Percentiles rank a stretch among this genome's conserved stretches.
phyloP scores from a whole-genome alignment of 108 stramenopile species.

The Nitzschia putrida region DNA sequence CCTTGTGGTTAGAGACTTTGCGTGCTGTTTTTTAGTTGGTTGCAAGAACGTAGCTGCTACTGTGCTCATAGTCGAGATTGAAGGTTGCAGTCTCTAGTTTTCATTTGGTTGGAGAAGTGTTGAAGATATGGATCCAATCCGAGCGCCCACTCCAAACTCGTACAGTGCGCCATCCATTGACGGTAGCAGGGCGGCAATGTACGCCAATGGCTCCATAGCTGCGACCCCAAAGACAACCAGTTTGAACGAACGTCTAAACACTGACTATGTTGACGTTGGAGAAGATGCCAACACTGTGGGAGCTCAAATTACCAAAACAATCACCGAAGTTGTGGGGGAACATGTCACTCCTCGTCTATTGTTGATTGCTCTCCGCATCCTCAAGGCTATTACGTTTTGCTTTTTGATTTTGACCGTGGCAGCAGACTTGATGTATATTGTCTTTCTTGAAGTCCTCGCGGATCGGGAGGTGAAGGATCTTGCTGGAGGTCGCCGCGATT shows the following conservation, averaged over 20 bases:
- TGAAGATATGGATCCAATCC: neutral
- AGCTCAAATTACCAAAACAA: constrained; percentile 32
- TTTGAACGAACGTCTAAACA: constrained; percentile 43
- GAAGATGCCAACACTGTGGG: constrained; percentile 25
- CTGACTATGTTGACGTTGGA: constrained; percentile 36
- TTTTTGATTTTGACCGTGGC: constrained; percentile 61
- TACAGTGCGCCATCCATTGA: neutral
- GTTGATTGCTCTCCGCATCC: constrained; percentile 60
- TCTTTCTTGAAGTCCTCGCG: constrained; percentile 59
- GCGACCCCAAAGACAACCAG: constrained; percentile 24
- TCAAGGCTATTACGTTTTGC: constrained; percentile 68
- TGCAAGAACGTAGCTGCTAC: no score
- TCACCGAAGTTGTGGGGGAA: constrained; percentile 35
- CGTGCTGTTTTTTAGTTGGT: no score
- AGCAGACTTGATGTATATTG: constrained; percentile 68
- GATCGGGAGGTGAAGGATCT: constrained; percentile 37
- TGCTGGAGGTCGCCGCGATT: constrained; percentile 64
- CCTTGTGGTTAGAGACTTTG: no score
- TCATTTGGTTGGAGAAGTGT: no score
- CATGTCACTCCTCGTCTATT: constrained; percentile 65
- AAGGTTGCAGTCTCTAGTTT: no score
- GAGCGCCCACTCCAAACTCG: constrained; percentile 11
- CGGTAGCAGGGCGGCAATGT: neutral
- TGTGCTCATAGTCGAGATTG: no score
- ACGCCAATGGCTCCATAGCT: constrained; percentile 8